Percentiles rank a stretch among this genome's conserved stretches.
Conservation (phyloP, 176 grass and related monocot species). For the Ensete glaucum region DNA sequence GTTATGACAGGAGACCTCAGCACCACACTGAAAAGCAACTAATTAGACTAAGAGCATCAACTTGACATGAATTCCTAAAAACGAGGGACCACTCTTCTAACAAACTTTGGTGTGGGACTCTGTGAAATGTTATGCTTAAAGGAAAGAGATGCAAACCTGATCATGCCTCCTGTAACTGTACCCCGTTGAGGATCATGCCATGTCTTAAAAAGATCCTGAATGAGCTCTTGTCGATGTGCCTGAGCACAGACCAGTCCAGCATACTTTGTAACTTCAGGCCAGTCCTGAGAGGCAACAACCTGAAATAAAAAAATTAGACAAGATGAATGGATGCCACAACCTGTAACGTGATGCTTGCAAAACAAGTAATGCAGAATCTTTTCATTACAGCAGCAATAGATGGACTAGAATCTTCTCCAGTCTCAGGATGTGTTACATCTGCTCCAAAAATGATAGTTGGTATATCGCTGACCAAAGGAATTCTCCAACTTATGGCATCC, state of each 20-base stretch:
- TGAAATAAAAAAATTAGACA: constrained; percentile 13
- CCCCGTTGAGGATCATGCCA: constrained; percentile 95
- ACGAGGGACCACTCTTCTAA: too few species aligned
- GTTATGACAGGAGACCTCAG: background rate
- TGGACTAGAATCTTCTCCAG: constrained; percentile 91
- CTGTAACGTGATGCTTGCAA: background rate
- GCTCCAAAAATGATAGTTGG: constrained; percentile 99
- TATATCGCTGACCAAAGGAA: constrained; percentile 97
- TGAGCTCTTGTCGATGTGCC: constrained; percentile 60
- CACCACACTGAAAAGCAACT: too few species aligned
- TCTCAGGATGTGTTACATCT: constrained; percentile 99
- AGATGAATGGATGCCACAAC: constrained; percentile 1
- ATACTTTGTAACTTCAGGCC: constrained; percentile 74
- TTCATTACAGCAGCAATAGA: constrained; percentile 85
- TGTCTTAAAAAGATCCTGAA: constrained; percentile 95
- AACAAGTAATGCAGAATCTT: constrained; percentile 1
- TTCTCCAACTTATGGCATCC: constrained; percentile 95
- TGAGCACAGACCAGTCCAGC: constrained; percentile 65
- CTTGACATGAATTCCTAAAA: too few species aligned
- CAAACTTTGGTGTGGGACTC: background rate
- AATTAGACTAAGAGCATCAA: too few species aligned
- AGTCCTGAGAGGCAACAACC: constrained; percentile 79
- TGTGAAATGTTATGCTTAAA: background rate
- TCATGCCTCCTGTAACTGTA: constrained; percentile 63
- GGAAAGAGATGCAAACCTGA: constrained; percentile 36